Evolutionary conservation across 805 yeast genomes (phyloP), one percentile per base, ranked within the genome.

Genomic region (Saturnispora diversa): DNA sequence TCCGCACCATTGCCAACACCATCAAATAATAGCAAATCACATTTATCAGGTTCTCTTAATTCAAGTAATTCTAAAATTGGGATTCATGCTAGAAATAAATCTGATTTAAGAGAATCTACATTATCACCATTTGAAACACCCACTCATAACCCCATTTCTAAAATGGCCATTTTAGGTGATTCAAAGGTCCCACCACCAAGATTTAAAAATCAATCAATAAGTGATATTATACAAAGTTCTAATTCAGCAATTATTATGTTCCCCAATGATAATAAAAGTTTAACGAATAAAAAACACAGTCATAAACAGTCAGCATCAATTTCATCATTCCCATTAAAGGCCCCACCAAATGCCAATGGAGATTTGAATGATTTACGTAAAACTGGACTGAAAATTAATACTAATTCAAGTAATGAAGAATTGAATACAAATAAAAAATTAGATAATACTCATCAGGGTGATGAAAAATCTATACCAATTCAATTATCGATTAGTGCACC

Each of bases 201-300:
- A 35, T 49, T 37, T 22, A 50, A 30, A 33, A 46, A 42, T 20
- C 37, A 43, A 26, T 33, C 21, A 13, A 24, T 50, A 9, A 31
- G 31, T 12, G 45, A 31, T 4, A 37, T 37, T 6, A 35, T 37
- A 4, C 32, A 39, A n/a, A 40, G 51, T 8, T 39, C 50, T n/a
- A 42, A 39, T 15, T 57, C 68, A 27, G 74, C 77, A 1, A 72
- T 73, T 16, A 62, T 73, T 20, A 55, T 73, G 35, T 60, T 73
- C 37, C 77, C 78, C 0, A 72, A 68, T 49, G 70, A 55, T 15
- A 39, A 48, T 2, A 46, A 50, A 21, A 31, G 47, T 4, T n/a
- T n/a, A n/a, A n/a, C n/a, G n/a, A 48, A 41, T 11, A 44, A 19
- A 19, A 28, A 15, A 13, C 25, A 23, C 10, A 22, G 20, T 20